Conservation (phyloP, 2,329 filamentous ascomycete species). For the Cercospora berteroae region DNA sequence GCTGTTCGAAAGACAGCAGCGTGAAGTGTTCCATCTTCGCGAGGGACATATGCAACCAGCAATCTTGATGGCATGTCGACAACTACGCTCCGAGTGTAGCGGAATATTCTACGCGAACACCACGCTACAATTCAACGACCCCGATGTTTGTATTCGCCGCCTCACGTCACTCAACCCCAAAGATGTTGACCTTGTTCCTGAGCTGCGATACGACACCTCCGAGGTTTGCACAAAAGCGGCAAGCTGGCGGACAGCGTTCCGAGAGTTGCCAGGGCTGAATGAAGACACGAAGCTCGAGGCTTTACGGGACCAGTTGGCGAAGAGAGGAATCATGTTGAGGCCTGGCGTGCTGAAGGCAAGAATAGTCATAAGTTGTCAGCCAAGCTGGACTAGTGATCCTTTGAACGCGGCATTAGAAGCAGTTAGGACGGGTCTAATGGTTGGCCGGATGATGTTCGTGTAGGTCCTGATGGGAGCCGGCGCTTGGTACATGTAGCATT, state of each 20-base stretch:
- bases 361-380: constrained; percentile 11
- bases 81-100: constrained; percentile 14
- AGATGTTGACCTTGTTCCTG: constrained; percentile 15
- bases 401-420: constrained; percentile 22
- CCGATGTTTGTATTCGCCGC: constrained; percentile 12
- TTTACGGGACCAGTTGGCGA: constrained; percentile 18
- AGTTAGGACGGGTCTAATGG: constrained; percentile 20
- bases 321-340: constrained; percentile 16
- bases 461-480: background rate
- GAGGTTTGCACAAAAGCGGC: constrained; percentile 17
- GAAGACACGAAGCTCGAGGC: constrained; percentile 23
- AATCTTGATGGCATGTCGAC: constrained; percentile 12
- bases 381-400: constrained; percentile 21
- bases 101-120: constrained; percentile 22
- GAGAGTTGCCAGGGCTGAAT: constrained; percentile 22
- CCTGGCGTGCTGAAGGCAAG: constrained; percentile 21
- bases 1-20: background rate
- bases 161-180: constrained; percentile 16
- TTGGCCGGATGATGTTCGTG: constrained; percentile 25
- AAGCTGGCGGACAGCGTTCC: constrained; percentile 23
- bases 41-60: constrained; percentile 17
- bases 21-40: constrained; percentile 13
- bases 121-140: constrained; percentile 18
- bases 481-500: background rate
- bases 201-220: constrained; percentile 23